phyloP scores from a whole-genome alignment of 2,329 filamentous ascomycete genomes.

The Cercospora zeae-maydis region DNA sequence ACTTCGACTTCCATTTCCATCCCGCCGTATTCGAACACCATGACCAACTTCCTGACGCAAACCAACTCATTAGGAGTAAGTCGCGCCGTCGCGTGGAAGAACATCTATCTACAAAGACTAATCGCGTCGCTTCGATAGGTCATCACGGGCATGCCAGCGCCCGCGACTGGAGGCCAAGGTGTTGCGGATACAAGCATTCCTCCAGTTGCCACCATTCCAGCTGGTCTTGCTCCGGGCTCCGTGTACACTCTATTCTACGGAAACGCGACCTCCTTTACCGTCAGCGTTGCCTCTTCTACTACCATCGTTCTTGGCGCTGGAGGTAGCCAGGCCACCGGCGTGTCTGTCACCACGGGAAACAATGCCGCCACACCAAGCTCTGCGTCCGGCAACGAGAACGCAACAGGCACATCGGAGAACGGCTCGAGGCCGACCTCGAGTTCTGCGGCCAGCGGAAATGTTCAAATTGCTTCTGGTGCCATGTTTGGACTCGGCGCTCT shows the following conservation, averaged over 20 bases:
- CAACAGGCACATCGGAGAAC: constrained; percentile 18
- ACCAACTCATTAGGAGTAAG: constrained; percentile 47
- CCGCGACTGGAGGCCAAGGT: constrained; percentile 38
- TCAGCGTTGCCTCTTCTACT: constrained; percentile 34
- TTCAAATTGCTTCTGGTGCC: constrained; percentile 35
- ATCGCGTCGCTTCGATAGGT: constrained; percentile 23
- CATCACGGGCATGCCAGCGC: constrained; percentile 47
- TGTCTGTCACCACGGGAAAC: neutral
- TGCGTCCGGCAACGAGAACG: constrained; percentile 12
- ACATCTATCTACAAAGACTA: neutral
- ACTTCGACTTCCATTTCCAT: constrained; percentile 2
- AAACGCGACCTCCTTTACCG: constrained; percentile 34
- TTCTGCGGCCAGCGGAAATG: constrained; percentile 28
- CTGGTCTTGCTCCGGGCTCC: constrained; percentile 37
- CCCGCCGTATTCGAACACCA: constrained; percentile 41
- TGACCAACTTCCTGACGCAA: constrained; percentile 45
- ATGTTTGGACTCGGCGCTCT: constrained; percentile 39
- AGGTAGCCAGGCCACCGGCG: constrained; percentile 6
- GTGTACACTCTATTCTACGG: constrained; percentile 30
- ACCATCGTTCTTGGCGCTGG: constrained; percentile 30
- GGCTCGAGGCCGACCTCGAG: constrained; percentile 20
- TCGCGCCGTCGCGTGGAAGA: neutral
- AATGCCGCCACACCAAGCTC: neutral
- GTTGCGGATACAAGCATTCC: constrained; percentile 28
- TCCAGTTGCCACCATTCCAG: constrained; percentile 36